Percentiles rank a stretch among this genome's conserved stretches.
Conservation (phyloP, 257 asterid species). For the Solanum clarkiae region DNA sequence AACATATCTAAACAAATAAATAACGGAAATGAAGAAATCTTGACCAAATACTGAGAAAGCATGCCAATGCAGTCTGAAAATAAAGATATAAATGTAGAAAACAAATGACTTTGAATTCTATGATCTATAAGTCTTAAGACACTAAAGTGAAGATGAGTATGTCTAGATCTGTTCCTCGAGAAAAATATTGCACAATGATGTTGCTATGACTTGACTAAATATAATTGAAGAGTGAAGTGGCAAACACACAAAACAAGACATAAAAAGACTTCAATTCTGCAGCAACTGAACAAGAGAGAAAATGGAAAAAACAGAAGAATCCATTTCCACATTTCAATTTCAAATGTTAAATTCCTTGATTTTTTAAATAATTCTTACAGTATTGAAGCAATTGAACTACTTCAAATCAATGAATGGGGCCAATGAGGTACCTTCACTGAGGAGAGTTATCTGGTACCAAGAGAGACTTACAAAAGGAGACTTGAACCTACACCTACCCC, state of each 20-base stretch:
- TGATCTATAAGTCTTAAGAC: neutral
- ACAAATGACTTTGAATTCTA: neutral
- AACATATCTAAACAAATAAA: neutral
- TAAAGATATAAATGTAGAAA: neutral
- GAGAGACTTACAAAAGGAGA: constrained; percentile 19
- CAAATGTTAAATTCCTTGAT: constrained; percentile 2
- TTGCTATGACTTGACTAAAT: neutral
- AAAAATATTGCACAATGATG: neutral
- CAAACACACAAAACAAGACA: neutral
- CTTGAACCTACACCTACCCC: constrained; percentile 33
- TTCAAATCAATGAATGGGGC: constrained; percentile 23
- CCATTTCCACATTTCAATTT: constrained; percentile 1
- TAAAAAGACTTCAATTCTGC: neutral
- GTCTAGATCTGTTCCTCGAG: neutral
- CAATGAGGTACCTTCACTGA: constrained; percentile 23
- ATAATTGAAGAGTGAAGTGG: neutral
- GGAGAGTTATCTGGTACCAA: constrained; percentile 23
- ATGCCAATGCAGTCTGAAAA: neutral
- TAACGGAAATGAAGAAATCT: neutral
- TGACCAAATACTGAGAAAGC: neutral
- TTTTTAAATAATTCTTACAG: constrained; percentile 7
- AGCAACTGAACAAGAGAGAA: neutral
- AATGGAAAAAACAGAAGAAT: neutral
- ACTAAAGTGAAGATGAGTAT: neutral
- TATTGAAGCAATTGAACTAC: constrained; percentile 25